Percentiles rank a stretch among this genome's conserved stretches.
These are phyloP conservation scores for Paramecium biaurelia DNA, from an alignment of 73 alveolate genomes.

Conservation along the genomic window DNA sequence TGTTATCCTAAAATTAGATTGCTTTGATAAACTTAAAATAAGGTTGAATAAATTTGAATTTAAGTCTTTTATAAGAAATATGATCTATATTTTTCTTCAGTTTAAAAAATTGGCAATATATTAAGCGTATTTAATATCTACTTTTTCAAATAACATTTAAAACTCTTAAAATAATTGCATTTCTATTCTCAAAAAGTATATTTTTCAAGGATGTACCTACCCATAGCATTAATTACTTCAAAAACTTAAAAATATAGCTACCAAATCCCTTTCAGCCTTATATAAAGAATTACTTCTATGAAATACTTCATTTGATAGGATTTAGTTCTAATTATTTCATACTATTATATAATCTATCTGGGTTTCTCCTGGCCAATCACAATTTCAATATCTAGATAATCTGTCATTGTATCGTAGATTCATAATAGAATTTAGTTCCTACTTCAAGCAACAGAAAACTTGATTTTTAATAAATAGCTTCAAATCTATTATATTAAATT, in stretches of 20 bases:
- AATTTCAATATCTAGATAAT: background rate
- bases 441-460: background rate
- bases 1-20: background rate
- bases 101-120: slow-evolving; percentile 44
- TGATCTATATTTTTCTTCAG: slow-evolving; percentile 34
- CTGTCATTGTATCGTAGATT: background rate
- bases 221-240: slow-evolving; percentile 37
- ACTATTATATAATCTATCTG: background rate
- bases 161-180: background rate
- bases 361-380: background rate
- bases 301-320: background rate
- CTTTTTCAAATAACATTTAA: background rate
- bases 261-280: background rate
- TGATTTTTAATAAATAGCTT: background rate
- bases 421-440: background rate
- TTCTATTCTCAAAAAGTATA: background rate
- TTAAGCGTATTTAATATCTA: background rate
- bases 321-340: background rate
- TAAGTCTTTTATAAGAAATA: background rate
- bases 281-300: background rate
- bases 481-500: background rate
- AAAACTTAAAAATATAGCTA: background rate
- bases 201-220: background rate
- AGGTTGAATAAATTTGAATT: background rate
- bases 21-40: background rate